Evolutionary conservation across 306 rosid species (phyloP), one percentile per base, ranked within the genome.

Genomic region (Quercus variabilis): DNA sequence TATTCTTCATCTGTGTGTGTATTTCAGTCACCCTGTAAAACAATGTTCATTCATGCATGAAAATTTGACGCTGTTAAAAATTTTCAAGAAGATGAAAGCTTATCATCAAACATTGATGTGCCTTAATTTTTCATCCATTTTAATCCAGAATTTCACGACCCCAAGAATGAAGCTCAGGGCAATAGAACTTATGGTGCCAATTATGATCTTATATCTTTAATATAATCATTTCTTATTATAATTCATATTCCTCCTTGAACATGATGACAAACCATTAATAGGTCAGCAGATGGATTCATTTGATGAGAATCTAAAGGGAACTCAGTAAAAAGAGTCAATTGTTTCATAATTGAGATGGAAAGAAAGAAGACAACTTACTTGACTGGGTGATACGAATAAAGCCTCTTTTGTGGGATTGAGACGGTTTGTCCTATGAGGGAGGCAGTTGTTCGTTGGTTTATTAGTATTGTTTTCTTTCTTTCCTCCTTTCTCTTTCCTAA

Each of bases 391-490:
- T 76, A 46, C 41, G 58, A 78, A 76, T 38, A 55, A 55, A 77
- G 64, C 49, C 65, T 49, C 23, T 69, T 65, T 35, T 8, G 67
- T 63, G 54, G 68, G 76, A 72, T 71, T 11, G 65, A 19, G 73
- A 41, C 68, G 30, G 80, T 81, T 80, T 77, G 83, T 69, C 60
- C 46, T 43, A 26, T 67, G 33, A 30, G 75, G 75, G 15, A 63
- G 78, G 46, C 75, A 75, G 62, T 79, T 79, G 72, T 70, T 65
- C 62, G 79, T 74, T 73, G 43, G 83, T 54, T 60, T 4, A 69
- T 83, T 69, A 43, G 9, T 70, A 74, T 76, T 63, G 51, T 10
- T 58, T 80, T 23, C 8, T 10, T 65, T 41, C 46, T 0, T 41
- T 41, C 46, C 62, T 41, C 12, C 55, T 78, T 26, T 33, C 12